phyloP scores from a whole-genome alignment of 2,329 filamentous ascomycete genomes.

The Diaporthe sp. region DNA sequence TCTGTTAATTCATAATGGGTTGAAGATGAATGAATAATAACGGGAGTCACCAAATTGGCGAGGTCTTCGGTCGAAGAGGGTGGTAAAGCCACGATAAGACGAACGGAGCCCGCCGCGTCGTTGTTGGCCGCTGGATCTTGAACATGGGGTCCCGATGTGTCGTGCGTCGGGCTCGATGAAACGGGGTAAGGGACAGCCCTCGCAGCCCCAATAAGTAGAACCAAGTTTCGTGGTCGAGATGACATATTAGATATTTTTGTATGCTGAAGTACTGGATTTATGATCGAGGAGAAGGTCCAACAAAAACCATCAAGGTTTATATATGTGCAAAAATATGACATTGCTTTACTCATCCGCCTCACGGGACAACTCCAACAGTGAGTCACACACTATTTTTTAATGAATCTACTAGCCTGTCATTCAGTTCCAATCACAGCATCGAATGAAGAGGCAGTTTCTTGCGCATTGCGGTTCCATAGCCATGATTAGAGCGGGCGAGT shows the following conservation, averaged over 20 bases:
- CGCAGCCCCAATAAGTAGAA: slow-evolving; percentile 4
- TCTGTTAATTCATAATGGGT: background rate
- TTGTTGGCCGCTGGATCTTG: background rate
- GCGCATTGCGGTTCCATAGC: background rate
- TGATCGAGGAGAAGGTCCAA: background rate
- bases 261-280: background rate
- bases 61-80: background rate
- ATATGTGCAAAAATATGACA: background rate
- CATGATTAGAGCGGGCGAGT: background rate
- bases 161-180: background rate
- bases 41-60: background rate
- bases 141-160: background rate
- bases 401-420: background rate
- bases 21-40: background rate
- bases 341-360: background rate
- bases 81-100: background rate
- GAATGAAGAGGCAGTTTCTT: background rate
- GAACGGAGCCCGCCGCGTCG: background rate
- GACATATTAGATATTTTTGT: background rate
- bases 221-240: background rate
- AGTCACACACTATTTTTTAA: background rate
- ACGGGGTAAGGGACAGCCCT: background rate
- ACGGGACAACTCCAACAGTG: background rate
- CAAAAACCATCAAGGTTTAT: background rate
- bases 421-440: background rate